Base-by-base conservation (phyloP, 2,329 filamentous ascomycete genomes). In the Talaromyces sp. region DNA sequence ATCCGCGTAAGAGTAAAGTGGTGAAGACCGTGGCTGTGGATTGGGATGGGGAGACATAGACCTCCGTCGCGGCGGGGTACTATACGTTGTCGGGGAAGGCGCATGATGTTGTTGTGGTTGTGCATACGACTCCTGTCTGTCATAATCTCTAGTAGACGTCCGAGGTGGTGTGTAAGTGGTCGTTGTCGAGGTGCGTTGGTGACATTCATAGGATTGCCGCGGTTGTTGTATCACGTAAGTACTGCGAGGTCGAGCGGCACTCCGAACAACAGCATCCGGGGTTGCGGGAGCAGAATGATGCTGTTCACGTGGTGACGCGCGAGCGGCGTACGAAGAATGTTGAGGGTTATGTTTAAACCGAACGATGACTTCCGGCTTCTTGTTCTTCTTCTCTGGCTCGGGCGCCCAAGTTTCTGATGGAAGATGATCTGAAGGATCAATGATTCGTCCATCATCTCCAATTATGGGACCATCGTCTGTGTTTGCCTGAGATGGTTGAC, bases 401-500 rank as follows among this genome's bases (percentile, higher is more conserved):
- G 87, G 87, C 0, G 87, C 87, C 87, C 87, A 89, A 2, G 85
- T 86, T 67, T 88, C 84, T 3, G 87, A 81, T 0, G 87, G 87
- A 1, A 89, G 79, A 71, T 89, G 86, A 72, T 89, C 87, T 0
- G 86, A 87, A 4, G 87, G 87, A 73, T 89, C 87, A 69, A 89
- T 87, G 64, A 87, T 83, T 39, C 86, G 82, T 16, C 87, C 87
- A 71, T 88, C 85, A 71, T 86, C 86, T 19, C 84, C 86, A 50
- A 88, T 85, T 63, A 89, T 87, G 8, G 87, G 85, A 2, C 83
- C 84, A 45, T 82, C 74, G 50, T 83, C 79, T 24, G 81, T 77
- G 62, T 43, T 61, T 57, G 43, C 58, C 75, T 70, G 66, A 78
- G 76, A 7, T 75, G 76, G 75, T 58, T 75, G 70, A 19, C 78